These are phyloP conservation scores for Russula sp. DNA, from an alignment of 768 basidiomycete species.

Conservation along the genomic window DNA sequence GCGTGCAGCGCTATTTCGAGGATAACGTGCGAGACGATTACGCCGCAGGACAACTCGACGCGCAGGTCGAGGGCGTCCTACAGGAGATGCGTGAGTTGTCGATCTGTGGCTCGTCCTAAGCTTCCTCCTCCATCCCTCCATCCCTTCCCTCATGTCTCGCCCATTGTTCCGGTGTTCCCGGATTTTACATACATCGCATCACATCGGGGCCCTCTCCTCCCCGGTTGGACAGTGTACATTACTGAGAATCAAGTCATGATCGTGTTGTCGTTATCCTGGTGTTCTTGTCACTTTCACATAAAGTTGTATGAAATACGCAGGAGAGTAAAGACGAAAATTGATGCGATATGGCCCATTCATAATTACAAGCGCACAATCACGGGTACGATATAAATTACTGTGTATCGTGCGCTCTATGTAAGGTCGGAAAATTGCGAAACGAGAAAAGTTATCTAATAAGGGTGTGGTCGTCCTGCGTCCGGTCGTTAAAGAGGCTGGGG, in stretches of 20 bases:
- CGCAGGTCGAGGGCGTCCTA: slow-evolving; percentile 95
- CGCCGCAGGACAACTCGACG: slow-evolving; percentile 92
- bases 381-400: slow-evolving; percentile 17
- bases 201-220: background rate
- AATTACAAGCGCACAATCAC: slow-evolving; percentile 19
- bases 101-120: slow-evolving; percentile 69
- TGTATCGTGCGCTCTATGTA: slow-evolving; percentile 11
- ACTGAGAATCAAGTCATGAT: slow-evolving; percentile 9
- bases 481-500: slow-evolving; percentile 9
- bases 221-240: slow-evolving; percentile 17
- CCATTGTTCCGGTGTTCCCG: slow-evolving; percentile 9
- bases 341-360: slow-evolving; percentile 12
- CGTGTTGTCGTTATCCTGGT: background rate
- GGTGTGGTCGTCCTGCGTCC: background rate
- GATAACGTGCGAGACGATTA: slow-evolving; percentile 94
- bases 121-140: background rate
- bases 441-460: background rate
- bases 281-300: slow-evolving; percentile 7
- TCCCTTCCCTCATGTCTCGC: background rate
- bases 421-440: background rate
- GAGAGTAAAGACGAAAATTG: background rate
- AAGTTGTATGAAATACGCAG: slow-evolving; percentile 15
- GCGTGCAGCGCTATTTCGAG: slow-evolving; percentile 90
- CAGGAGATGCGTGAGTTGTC: slow-evolving; percentile 96
- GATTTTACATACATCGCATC: background rate